Base-by-base conservation (phyloP, 2,329 filamentous ascomycete genomes). In the Phaeosphaeriaceae sp. region DNA sequence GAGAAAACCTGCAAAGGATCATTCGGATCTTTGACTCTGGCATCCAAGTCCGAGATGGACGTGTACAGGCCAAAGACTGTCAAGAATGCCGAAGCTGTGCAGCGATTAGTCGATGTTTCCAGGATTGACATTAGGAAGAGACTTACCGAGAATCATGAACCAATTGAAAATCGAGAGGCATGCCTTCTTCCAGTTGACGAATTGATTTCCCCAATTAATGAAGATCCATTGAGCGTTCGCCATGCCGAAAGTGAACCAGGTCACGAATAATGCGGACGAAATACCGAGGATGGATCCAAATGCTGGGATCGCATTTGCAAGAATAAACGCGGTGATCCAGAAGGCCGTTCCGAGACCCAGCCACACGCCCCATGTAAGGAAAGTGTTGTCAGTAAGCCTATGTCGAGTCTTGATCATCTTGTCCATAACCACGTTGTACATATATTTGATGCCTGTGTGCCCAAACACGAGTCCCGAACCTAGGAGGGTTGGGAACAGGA, bases 391-490 rank as follows among this genome's bases (percentile, higher is more conserved):
- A 45, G 46, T 24, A 17, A 47, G 45, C 11, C 52, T 36, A n/a
- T 54, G 47, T 4, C 49, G 44, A 7, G 24, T 51, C 22, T 58
- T 82, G 15, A 84, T 53, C 17, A 56, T 21, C 20, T 82, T 77
- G 25, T 27, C 25, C 75, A 89, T 88, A 5, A 87, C 72, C 36
- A 87, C 85, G 9, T 85, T 78, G 65, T 88, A 90, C 57, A 89
- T 79, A 67, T 88, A 88, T 68, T 88, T 89, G 50, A 82, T 81
- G 5, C 86, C 85, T 1, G 90, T 85, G 62, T 89, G 85, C 20
- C 84, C 87, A 68, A 89, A 88, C 62, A 91, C 89, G 5, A 90
- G 87, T 54, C 87, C 88, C 0, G 88, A 86, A 50, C 91, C 86
- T 46, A 91, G 80, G 55, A 90, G 90, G 5, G 89, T 90, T 25